Conservation (phyloP, 192 early-diverging fungal genomes). For the Gamsiella multidivaricata region DNA sequence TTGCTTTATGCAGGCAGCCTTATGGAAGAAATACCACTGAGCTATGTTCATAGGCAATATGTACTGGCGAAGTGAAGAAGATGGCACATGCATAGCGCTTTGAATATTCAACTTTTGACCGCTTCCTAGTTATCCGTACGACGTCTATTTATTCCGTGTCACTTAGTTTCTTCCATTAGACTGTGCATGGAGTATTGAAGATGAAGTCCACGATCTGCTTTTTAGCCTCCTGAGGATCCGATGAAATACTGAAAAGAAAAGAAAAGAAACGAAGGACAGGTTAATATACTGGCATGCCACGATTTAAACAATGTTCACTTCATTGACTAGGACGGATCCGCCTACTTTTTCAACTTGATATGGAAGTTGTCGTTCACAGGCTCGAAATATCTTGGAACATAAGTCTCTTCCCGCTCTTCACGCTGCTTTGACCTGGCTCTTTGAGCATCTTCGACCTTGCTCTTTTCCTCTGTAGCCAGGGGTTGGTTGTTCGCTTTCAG, state of each 20-base stretch:
- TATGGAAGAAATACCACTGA: too few species aligned
- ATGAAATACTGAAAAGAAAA: conserved; percentile 29
- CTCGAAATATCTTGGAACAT: conserved; percentile 74
- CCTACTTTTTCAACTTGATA: conserved; percentile 61
- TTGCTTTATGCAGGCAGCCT: too few species aligned
- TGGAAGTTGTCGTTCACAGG: conserved; percentile 44
- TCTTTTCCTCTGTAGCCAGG: conserved; percentile 77
- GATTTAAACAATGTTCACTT: too few species aligned
- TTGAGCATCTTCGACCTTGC: conserved; percentile 78
- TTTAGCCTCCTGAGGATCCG: conserved; percentile 43
- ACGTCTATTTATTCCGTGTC: too few species aligned
- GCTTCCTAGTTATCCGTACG: too few species aligned
- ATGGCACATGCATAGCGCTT: too few species aligned
- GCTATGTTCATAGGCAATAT: too few species aligned
- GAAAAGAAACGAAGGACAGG: not conserved
- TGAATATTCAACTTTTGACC: too few species aligned
- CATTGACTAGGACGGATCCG: too few species aligned
- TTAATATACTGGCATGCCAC: too few species aligned
- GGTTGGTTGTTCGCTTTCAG: conserved; percentile 72
- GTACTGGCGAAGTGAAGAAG: too few species aligned
- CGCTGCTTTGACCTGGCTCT: conserved; percentile 67
- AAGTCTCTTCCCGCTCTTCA: conserved; percentile 61
- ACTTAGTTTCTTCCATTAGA: not conserved
- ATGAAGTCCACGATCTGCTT: conserved; percentile 46
- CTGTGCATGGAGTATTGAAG: conserved; percentile 13